Evolutionary conservation across 441 rosid genomes (phyloP), one percentile per base, ranked within the genome.

Genomic region (Isatis lusitanica): DNA sequence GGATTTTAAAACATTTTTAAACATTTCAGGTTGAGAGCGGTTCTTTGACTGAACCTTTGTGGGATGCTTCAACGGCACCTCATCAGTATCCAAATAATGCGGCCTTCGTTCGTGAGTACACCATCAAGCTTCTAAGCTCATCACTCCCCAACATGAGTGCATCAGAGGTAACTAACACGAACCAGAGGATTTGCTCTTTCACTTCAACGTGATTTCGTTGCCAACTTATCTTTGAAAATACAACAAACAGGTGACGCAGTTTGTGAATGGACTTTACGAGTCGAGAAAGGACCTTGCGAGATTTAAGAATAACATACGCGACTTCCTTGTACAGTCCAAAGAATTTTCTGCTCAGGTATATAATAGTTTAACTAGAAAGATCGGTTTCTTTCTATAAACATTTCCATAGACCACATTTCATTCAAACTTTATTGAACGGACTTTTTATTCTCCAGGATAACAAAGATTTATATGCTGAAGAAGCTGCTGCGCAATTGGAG

Each of bases 101-200:
- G 15, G 75, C 84, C 57, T 96, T 89, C 86, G 88, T 91, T 78
- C 96, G 86, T 13, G 98, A 96, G 48, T 88, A 89, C 85, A 93
- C 98, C 73, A 93, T 96, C 68, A 93, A 96, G 80, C 94, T 96
- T 65, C 75, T 96, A 82, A 86, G 96, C 67, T 81, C 96, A 33
- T 93, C 99, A 15, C 93, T 96, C 74, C 98, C 97, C 44, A 96
- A 96, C 83, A 93, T 96, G 99, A 90, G 93, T 71, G 75, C 81
- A 39, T 78, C 85, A 50, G 99, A 92, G 97, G 97, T 96, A 77
- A 78, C 51, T 56, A 42, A 42, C 38, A 9, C 1, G 11, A 31
- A 44, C 39, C 7, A 10, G 4, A 5, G 24, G n/a, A 4, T n/a
- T 16, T 1, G 8, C 35, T 44, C 47, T 31, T 46, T 11, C 1